Base-by-base conservation (phyloP, 805 yeast species). In the Cyberlindnera veronae region DNA sequence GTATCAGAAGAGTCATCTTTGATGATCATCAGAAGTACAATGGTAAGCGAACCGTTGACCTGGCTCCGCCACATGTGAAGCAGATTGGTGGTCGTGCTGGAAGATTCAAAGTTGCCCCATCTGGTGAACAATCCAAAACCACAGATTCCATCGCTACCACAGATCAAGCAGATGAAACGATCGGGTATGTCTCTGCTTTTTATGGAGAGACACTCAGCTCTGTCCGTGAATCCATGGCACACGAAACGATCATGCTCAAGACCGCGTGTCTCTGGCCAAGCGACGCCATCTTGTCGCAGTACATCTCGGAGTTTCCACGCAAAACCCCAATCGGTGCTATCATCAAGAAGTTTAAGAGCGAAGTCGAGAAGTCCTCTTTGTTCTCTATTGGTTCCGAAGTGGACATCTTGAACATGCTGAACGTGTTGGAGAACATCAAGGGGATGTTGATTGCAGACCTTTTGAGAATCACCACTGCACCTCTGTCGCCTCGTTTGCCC, bases 41-140 rank as follows among this genome's bases (percentile, higher is more conserved):
- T 56, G 97, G 97, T 6, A 57, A 53, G 12, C 62, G 60, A 13
- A 63, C 68, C 44, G 62, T 61, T 8, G 58, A 58, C 1, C 60
- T 93, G 22, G 67, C 84, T 0, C 63, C 73, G 4, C 83, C 96
- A 0, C 79, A 81, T 41, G 73, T 83, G 21, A 90, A 89, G 59
- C 99, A 93, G 60, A 91, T 93, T 45, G 97, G 93, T 4, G 99
- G 99, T 1, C 71, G 99, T 47, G 99, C 99, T 0, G 99, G 99
- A 2, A 66, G 99, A 45, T 93, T 67, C 52, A 74, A 69, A 42
- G 66, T 64, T 4, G 65, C 63, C 9, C 59, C 63, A 17, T 39
- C 54, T 5, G 24, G 60, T 6, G 21, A 29, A 15, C 15, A 19
- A 12, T 16, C 12, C 11, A 13, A 8, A 8, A 13, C 20, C 20